Evolutionary conservation across 2,329 filamentous ascomycete genomes (phyloP).

Genomic region (Colletotrichum cereale): DNA sequence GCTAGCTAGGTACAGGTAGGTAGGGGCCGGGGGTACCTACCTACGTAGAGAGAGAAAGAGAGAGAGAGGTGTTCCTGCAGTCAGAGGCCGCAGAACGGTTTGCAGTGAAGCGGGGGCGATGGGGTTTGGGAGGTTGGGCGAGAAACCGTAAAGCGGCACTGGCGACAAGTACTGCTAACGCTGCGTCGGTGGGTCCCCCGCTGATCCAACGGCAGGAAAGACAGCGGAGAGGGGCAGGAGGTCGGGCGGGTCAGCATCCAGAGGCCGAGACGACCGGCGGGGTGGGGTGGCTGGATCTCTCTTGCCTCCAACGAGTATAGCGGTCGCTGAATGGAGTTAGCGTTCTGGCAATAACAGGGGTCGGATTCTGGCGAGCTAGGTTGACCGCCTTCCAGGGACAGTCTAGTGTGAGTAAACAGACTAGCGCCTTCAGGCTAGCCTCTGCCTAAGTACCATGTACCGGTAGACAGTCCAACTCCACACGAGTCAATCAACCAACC

Average conservation of each 20-base stretch:
- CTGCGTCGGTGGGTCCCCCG: slow-evolving; percentile 12
- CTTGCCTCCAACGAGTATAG: no score
- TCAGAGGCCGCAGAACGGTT: slow-evolving; percentile 33
- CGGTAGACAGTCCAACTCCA: no score
- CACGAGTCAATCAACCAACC: no score
- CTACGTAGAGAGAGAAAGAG: background rate
- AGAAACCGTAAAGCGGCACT: slow-evolving; percentile 12
- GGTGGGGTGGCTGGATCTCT: slow-evolving; percentile 26
- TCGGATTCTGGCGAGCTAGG: no score
- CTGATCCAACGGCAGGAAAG: slow-evolving; percentile 33
- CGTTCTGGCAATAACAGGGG: no score
- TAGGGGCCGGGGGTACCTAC: background rate
- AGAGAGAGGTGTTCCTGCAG: slow-evolving; percentile 27
- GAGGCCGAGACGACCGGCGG: slow-evolving; percentile 33
- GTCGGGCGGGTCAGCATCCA: slow-evolving; percentile 11
- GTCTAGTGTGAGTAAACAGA: no score
- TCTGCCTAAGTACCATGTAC: no score
- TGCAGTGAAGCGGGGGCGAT: slow-evolving; percentile 33
- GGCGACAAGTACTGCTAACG: background rate
- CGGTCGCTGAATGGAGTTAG: no score
- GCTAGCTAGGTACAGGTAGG: background rate
- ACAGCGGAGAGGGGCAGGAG: slow-evolving; percentile 37
- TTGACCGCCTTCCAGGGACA: no score
- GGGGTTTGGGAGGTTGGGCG: slow-evolving; percentile 28
- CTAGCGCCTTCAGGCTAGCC: no score